Evolutionary conservation across 192 early-diverging fungal genomes (phyloP), one percentile per base, ranked within the genome.

Genomic region (Podila horticola): DNA sequence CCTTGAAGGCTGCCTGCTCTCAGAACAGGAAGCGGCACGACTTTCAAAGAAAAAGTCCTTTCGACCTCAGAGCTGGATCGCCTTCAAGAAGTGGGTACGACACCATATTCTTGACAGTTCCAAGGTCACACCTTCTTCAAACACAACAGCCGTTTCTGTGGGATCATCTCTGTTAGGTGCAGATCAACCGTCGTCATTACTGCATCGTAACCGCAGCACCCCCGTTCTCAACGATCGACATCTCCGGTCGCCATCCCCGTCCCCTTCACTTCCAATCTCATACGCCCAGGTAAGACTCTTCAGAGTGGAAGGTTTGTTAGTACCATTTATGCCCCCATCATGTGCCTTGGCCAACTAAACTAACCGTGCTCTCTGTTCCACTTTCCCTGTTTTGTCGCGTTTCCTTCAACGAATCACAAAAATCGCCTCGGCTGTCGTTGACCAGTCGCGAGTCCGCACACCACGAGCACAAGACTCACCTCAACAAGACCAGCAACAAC

Each of bases 21-120:
- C 69, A 8, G 64, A 79, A 10, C 64, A 79, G 45, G 64, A 79
- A 64, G 49, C 41, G 17, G 59, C 34, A 62, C 41, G 45, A 41
- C 64, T 15, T 64, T 62, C 20, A 36, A 30, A 20, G 17, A 66
- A 50, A 59, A 41, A 49, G 20, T 30, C n/a, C 31, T 50, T 36
- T 28, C 61, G 75, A 26, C 62, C 62, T 22, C 62, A 62, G 58
- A 76, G 68, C 31, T 76, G 74, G 74, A 45, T 66, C 12, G 74
- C 68, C 41, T 6, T 76, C 34, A 70, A 76, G 24, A 51, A 65
- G 10, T 76, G 69, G 69, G 63, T 76, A 13, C 17, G 58, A n/a
- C 57, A 38, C 10, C 67, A 17, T n/a, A 57, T 75, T 15, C 60
- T 74, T 50, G 66, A 66, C 19, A 33, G 51, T 5, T 52, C 24